A percentile compares a stretch with the other conserved stretches of the same genome.
These are phyloP conservation scores for Lavandula angustifolia DNA, from an alignment of 257 asterid genomes.

Conservation along the genomic window DNA sequence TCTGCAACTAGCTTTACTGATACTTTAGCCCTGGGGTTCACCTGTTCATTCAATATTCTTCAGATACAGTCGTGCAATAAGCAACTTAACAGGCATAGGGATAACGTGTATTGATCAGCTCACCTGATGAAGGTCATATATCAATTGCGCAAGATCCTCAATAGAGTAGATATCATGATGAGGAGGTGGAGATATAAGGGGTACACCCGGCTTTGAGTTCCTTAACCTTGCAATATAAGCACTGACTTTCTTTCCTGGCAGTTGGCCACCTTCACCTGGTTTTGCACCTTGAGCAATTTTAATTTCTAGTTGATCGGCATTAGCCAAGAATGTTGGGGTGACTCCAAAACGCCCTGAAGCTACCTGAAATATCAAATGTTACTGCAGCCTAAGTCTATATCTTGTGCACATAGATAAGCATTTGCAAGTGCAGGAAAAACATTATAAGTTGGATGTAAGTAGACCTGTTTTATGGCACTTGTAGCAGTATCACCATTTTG, in stretches of 20 bases:
- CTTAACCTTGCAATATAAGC: constrained; percentile 96
- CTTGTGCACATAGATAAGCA: neutral
- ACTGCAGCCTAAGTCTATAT: neutral
- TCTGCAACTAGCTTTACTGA: constrained; percentile 97
- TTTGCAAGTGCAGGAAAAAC: constrained; percentile 2
- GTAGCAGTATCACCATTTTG: constrained; percentile 99
- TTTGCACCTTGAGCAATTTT: constrained; percentile 99
- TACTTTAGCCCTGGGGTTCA: constrained; percentile 94
- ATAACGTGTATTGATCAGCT: constrained; percentile 11
- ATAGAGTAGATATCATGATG: constrained; percentile 98
- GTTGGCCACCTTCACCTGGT: constrained; percentile 99
- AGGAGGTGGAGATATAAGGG: constrained; percentile 99
- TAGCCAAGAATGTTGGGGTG: constrained; percentile 95
- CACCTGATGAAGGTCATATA: constrained; percentile 99
- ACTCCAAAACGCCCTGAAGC: constrained; percentile 99
- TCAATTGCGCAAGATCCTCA: constrained; percentile 99
- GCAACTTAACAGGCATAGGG: neutral
- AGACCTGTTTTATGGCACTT: constrained; percentile 97
- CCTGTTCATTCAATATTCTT: constrained; percentile 50
- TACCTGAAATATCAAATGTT: constrained; percentile 56
- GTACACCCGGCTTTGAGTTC: constrained; percentile 99
- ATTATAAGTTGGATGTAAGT: neutral
- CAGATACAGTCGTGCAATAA: constrained; percentile 19
- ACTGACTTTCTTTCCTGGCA: constrained; percentile 99
- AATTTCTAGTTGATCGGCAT: constrained; percentile 94